A percentile compares a stretch with the other conserved stretches of the same genome.
Evolutionary conservation across 768 basidiomycete genomes (phyloP).

Genomic region (Rhodosporidiobolus odoratus): DNA sequence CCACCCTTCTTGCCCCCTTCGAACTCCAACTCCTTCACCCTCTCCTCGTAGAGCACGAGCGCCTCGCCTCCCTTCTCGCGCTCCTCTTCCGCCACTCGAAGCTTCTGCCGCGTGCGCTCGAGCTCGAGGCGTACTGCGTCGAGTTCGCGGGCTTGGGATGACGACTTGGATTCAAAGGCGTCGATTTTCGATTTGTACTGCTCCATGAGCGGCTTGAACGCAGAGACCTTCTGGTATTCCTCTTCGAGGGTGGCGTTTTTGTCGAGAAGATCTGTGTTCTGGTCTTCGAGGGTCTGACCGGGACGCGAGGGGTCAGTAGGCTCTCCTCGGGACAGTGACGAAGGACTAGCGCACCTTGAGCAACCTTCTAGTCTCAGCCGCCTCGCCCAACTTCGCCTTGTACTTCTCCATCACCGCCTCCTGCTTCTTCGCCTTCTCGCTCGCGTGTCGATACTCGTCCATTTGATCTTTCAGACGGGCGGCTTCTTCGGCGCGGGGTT

Average conservation of each 20-base stretch:
- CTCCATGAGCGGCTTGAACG: conserved; percentile 83
- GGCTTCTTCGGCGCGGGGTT: conserved; percentile 68
- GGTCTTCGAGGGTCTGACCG: conserved; percentile 61
- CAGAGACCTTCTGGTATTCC: conserved; percentile 77
- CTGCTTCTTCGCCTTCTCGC: conserved; percentile 83
- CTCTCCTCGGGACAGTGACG: neutral
- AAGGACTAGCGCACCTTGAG: conserved; percentile 45
- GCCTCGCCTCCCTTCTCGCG: conserved; percentile 74
- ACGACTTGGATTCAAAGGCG: conserved; percentile 68
- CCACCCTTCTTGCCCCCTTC: conserved; percentile 33
- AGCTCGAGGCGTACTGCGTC: conserved; percentile 70
- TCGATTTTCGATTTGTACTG: conserved; percentile 81
- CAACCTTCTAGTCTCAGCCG: conserved; percentile 58
- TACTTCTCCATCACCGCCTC: conserved; percentile 99
- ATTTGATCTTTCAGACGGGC: conserved; percentile 81
- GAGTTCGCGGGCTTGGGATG: conserved; percentile 62
- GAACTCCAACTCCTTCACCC: conserved; percentile 79
- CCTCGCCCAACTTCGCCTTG: conserved; percentile 95
- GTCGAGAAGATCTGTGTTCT: conserved; percentile 87
- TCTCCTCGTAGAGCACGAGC: conserved; percentile 81
- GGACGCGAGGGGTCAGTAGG: neutral
- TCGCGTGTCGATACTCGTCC: conserved; percentile 90
- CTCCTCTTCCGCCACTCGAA: conserved; percentile 57
- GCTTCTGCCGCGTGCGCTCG: conserved; percentile 69
- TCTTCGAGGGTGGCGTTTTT: conserved; percentile 87